phyloP scores from a whole-genome alignment of 1,284 basidiomycete genomes.

The Malassezia globosa region DNA sequence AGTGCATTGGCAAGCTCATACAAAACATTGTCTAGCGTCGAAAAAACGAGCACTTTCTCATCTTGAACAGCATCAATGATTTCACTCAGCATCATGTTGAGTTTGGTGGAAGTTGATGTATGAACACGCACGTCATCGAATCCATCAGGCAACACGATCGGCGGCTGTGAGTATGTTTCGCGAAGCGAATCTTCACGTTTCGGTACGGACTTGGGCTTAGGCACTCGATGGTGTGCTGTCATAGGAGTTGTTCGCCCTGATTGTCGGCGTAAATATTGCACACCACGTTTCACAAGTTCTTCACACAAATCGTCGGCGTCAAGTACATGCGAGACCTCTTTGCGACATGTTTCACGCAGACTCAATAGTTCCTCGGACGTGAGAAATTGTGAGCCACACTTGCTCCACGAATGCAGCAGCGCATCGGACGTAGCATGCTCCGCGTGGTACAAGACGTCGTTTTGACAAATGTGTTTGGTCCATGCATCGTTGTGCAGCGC shows the following conservation, averaged over 20 bases:
- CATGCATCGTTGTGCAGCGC: slow-evolving; percentile 7
- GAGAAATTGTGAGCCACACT: not conserved
- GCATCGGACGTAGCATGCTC: not conserved
- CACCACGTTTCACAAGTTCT: slow-evolving; percentile 14
- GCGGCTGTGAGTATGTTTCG: not conserved
- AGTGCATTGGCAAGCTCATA: slow-evolving; percentile 14
- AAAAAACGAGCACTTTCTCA: slow-evolving; percentile 19
- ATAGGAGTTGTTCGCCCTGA: not conserved
- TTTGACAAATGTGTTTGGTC: slow-evolving; percentile 1
- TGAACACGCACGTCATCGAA: not conserved
- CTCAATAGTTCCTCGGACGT: slow-evolving; percentile 12
- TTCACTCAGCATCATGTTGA: slow-evolving; percentile 10
- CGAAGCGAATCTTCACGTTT: not conserved
- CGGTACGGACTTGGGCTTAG: not conserved
- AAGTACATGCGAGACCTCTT: not conserved
- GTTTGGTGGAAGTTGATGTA: slow-evolving; percentile 9
- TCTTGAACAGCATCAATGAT: not conserved
- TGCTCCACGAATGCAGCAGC: slow-evolving; percentile 12
- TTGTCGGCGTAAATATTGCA: slow-evolving; percentile 1
- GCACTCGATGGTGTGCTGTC: not conserved
- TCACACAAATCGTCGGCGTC: slow-evolving; percentile 14
- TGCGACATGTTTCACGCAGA: not conserved
- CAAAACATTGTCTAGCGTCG: slow-evolving; percentile 11
- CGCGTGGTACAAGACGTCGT: slow-evolving; percentile 14
- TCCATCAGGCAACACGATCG: not conserved